A percentile compares a stretch with the other conserved stretches of the same genome.
These are phyloP conservation scores for Actinidia polygama DNA, from an alignment of 179 eudicot genomes.

Conservation along the genomic window DNA sequence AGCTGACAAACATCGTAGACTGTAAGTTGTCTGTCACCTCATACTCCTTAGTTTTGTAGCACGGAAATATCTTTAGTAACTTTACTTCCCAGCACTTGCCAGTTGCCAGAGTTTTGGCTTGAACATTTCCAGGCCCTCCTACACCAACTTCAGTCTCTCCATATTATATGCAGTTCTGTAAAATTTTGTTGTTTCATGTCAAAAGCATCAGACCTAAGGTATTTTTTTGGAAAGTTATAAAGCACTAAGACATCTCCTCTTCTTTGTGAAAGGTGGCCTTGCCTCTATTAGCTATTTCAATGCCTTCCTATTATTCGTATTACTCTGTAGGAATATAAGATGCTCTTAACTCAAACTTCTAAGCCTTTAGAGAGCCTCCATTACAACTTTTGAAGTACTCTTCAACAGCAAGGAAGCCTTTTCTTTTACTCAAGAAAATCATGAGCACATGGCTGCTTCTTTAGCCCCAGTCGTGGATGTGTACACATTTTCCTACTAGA, in stretches of 20 bases:
- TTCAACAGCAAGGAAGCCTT: not conserved
- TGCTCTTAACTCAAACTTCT: not conserved
- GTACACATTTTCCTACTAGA: not conserved
- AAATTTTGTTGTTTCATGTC: not conserved
- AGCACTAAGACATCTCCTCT: not conserved
- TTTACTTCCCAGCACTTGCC: not conserved
- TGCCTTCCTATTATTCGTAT: not conserved
- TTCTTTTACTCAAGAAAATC: not conserved
- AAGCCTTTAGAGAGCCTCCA: not conserved
- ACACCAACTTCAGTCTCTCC: not conserved
- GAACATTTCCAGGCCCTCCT: not conserved
- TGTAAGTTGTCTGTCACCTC: constrained; percentile 1
- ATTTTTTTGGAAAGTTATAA: not conserved
- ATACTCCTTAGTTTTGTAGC: not conserved
- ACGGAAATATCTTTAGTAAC: not conserved
- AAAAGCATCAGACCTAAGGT: not conserved
- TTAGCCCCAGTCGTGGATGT: not conserved
- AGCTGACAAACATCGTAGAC: not conserved
- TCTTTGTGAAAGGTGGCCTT: not conserved
- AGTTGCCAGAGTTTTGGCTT: not conserved
- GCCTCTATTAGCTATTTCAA: not conserved
- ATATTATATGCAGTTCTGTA: not conserved
- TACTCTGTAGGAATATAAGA: not conserved
- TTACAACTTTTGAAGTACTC: not conserved
- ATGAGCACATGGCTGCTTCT: not conserved